Percentiles rank a stretch among this genome's conserved stretches.
Conservation (phyloP, 208 protist species). For the Endotrypanum monterogeii region DNA sequence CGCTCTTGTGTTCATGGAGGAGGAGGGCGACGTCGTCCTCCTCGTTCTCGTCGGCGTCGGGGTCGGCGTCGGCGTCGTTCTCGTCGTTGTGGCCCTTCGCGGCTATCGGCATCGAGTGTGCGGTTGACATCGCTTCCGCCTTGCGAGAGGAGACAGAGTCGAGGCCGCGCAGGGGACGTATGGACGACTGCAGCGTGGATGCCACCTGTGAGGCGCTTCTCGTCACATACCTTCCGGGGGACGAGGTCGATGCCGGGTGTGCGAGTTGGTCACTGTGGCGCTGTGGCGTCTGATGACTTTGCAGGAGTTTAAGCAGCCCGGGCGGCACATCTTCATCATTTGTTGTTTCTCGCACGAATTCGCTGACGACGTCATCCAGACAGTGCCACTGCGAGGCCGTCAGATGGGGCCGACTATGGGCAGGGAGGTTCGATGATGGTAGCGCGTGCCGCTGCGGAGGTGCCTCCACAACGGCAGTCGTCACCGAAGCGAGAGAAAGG, state of each 20-base stretch:
- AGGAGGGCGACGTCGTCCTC: too few species aligned
- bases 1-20: background rate
- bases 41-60: too few species aligned
- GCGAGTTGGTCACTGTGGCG: background rate
- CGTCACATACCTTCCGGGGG: background rate
- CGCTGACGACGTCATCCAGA: background rate
- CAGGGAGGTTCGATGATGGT: background rate
- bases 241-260: background rate
- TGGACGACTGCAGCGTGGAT: background rate
- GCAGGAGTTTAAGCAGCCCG: conserved; percentile 22
- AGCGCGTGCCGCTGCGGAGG: background rate
- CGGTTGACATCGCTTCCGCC: background rate
- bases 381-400: background rate
- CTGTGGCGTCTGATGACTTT: background rate
- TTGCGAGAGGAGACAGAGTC: background rate
- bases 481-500: background rate
- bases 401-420: background rate
- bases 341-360: conserved; percentile 17
- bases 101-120: background rate
- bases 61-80: too few species aligned
- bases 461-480: background rate
- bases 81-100: background rate
- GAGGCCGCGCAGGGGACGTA: background rate
- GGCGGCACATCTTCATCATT: conserved; percentile 32
- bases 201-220: background rate